These are phyloP conservation scores for Murraya koenigii DNA, from an alignment of 345 rosid genomes.

Conservation along the genomic window DNA sequence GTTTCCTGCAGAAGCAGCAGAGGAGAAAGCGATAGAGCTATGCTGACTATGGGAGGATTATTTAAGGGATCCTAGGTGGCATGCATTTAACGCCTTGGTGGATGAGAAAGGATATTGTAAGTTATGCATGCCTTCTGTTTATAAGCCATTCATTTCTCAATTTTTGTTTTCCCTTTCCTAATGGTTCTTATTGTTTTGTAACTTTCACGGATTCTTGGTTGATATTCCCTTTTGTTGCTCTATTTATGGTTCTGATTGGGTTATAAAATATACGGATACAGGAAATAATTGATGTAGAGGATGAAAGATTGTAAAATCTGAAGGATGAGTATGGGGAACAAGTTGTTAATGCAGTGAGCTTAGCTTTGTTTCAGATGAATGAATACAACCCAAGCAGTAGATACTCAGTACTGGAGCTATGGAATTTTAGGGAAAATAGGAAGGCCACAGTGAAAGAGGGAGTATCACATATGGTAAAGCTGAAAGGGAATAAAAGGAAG, in stretches of 20 bases:
- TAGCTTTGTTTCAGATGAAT: constrained; percentile 33
- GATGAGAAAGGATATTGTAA: constrained; percentile 20
- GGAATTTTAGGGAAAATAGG: constrained; percentile 33
- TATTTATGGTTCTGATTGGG: background rate
- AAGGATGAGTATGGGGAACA: constrained; percentile 36
- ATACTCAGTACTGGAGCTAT: constrained; percentile 36
- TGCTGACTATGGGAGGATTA: constrained; percentile 47
- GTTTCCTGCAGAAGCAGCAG: constrained; percentile 30
- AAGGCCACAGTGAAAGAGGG: constrained; percentile 33
- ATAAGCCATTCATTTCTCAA: background rate
- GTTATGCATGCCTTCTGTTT: constrained; percentile 18
- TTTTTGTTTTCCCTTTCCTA: background rate
- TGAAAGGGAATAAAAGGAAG: background rate
- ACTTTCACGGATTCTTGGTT: background rate
- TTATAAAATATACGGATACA: background rate
- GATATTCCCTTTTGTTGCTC: background rate
- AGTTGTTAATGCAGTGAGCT: constrained; percentile 32
- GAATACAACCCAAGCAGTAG: constrained; percentile 48
- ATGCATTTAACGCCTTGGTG: constrained; percentile 42
- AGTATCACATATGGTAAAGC: background rate
- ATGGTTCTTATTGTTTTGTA: background rate
- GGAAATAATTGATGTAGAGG: constrained; percentile 39
- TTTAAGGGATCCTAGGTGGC: constrained; percentile 47
- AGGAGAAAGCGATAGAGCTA: constrained; percentile 29
- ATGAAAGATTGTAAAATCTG: constrained; percentile 36